Base-by-base conservation (phyloP, 2,329 filamentous ascomycete genomes). In the Aspergillus persii region DNA sequence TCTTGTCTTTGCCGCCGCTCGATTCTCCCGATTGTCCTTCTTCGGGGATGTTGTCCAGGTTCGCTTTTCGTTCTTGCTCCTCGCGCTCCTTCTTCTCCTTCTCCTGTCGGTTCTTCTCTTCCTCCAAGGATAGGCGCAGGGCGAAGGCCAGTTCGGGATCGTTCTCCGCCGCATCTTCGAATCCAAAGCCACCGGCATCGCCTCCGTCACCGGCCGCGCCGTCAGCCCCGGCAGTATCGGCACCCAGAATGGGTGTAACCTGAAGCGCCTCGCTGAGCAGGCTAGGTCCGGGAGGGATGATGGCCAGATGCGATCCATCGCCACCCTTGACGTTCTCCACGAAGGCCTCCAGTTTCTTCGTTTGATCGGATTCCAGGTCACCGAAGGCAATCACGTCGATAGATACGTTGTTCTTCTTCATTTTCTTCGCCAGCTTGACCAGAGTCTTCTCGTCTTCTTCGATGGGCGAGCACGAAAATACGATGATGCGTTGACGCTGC, bases 351-450 rank as follows among this genome's bases (percentile, higher is more conserved):
- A 99, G 86, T 81, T 98, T 98, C 75, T 90, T 86, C 57, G 90
- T 90, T 63, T 89, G 92, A 66, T 96, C 91, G 68, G 93, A 91
- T 66, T 95, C 91, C 55, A 96, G 84, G 69, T 99, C 94, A 67
- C 95, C 95, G 70, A 99, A 99, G 50, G 94, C 87, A 62, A 99
- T 86, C 71, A 99, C 94, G 77, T 99, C 95, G 72, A 99, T 91
- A 62, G 89, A 91, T 61, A 96, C 91, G 72, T 91, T 94, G 77
- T 89, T 90, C 85, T 99, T 99, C 87, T 98, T 98, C 92, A 98
- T 96, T 81, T 95, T 96, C 82, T 95, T 96, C 49, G 95, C 93
- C 31, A 99, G 84, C 73, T 91, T 91, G 63, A 93, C 85, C 53
- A 99, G 86, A 56, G 89, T 87, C 80, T 95, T 95, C 77, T 97